These are phyloP conservation scores for Diplodia scrobiculata DNA, from an alignment of 2,329 filamentous ascomycete genomes.

Conservation along the genomic window DNA sequence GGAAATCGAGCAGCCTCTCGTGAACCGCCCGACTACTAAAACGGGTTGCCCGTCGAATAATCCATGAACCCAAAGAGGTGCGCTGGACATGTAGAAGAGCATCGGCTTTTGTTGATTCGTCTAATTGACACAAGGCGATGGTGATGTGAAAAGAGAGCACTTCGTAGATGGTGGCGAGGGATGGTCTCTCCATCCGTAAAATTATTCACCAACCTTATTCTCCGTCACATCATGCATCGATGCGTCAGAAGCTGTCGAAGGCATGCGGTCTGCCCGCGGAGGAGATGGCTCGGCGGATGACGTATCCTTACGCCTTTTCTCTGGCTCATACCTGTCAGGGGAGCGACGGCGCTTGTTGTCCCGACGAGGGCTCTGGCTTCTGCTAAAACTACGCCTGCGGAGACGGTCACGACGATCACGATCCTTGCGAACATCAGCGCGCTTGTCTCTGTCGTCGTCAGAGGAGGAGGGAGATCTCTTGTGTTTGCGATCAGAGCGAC, in stretches of 20 bases:
- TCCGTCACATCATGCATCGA: constrained; percentile 3
- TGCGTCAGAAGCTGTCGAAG: constrained; percentile 7
- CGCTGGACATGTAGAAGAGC: not conserved
- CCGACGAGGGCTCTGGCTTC: constrained; percentile 40
- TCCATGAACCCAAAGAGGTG: not conserved
- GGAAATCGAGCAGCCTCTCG: not conserved
- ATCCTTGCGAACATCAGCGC: constrained; percentile 56
- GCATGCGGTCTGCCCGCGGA: not conserved
- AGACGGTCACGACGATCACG: constrained; percentile 42
- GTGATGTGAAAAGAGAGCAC: not conserved
- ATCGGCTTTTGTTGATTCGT: constrained; percentile 8
- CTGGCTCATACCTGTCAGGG: constrained; percentile 30
- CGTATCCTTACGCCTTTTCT: constrained; percentile 31
- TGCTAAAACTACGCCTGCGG: constrained; percentile 50
- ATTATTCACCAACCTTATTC: constrained; percentile 23
- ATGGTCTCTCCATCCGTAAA: not conserved
- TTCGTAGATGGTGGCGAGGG: not conserved
- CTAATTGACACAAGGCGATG: constrained; percentile 8
- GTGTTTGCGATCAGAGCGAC: constrained; percentile 44
- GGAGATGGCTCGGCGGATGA: constrained; percentile 26
- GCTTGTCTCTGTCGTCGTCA: constrained; percentile 48
- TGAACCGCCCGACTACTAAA: not conserved
- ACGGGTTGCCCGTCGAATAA: not conserved
- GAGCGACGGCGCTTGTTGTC: constrained; percentile 27
- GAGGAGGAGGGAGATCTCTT: constrained; percentile 51